Percentiles rank a stretch among this genome's conserved stretches.
Conservation (phyloP, 345 rosid genomes). For the Melaleuca alternifolia region DNA sequence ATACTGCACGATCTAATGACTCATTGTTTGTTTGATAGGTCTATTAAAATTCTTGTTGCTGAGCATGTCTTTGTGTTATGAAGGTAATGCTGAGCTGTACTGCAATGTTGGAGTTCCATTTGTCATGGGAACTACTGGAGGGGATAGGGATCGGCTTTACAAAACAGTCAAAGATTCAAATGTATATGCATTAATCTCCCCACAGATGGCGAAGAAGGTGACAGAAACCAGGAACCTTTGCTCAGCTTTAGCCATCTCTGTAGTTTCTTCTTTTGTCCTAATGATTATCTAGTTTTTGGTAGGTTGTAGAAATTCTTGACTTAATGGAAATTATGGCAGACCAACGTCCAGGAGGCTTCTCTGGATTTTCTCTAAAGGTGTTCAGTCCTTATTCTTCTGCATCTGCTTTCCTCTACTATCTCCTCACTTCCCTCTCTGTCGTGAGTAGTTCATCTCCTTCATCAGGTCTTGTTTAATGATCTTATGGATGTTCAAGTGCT, state of each 20-base stretch:
- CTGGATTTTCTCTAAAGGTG: slow-evolving; percentile 78
- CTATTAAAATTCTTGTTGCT: background rate
- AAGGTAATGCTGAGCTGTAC: slow-evolving; percentile 80
- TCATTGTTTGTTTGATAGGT: background rate
- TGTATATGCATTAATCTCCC: slow-evolving; percentile 82
- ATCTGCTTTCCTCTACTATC: background rate
- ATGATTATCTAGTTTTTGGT: background rate
- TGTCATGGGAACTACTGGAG: slow-evolving; percentile 97
- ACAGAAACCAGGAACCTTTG: background rate
- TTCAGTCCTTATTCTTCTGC: background rate
- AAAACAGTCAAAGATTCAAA: slow-evolving; percentile 63
- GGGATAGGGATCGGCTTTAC: slow-evolving; percentile 57
- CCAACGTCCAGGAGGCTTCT: slow-evolving; percentile 87
- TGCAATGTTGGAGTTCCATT: slow-evolving; percentile 92
- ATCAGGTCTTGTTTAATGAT: background rate
- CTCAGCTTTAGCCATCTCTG: background rate
- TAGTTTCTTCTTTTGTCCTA: background rate
- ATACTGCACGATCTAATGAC: background rate
- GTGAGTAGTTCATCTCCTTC: background rate
- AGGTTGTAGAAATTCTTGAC: slow-evolving; percentile 96
- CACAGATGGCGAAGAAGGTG: slow-evolving; percentile 98
- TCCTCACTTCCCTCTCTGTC: background rate
- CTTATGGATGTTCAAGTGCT: background rate
- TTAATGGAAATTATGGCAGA: slow-evolving; percentile 92
- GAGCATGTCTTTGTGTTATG: background rate